Conservation (phyloP, 148 eudicot genomes). For the Camellia sinensis region DNA sequence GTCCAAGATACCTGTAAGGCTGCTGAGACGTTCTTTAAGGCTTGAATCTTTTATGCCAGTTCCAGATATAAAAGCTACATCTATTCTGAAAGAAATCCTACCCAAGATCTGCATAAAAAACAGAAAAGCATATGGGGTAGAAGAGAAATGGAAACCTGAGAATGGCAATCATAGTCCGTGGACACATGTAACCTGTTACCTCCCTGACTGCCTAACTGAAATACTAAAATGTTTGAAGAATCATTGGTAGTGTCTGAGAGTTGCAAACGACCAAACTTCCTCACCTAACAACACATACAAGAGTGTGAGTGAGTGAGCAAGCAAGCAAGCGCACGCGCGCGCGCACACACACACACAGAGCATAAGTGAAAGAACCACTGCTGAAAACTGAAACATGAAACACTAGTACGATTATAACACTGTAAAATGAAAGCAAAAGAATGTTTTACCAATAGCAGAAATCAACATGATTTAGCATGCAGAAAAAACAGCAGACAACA, state of each 20-base stretch:
- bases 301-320: neutral
- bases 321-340: neutral
- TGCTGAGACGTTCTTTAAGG: conserved; percentile 54
- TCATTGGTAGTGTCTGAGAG: conserved; percentile 61
- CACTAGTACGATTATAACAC: neutral
- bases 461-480: neutral
- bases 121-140: neutral
- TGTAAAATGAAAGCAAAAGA: neutral
- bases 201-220: conserved; percentile 54
- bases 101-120: conserved; percentile 61
- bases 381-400: neutral
- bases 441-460: neutral
- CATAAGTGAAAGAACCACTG: conserved; percentile 4
- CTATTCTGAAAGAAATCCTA: conserved; percentile 65
- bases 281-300: conserved; percentile 37
- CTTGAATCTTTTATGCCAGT: conserved; percentile 41
- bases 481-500: neutral
- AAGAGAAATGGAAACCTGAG: neutral
- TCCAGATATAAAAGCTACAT: conserved; percentile 78
- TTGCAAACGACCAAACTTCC: conserved; percentile 53
- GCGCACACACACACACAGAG: neutral
- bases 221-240: conserved; percentile 74
- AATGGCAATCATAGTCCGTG: neutral
- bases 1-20: conserved; percentile 58
- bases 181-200: neutral